Percentiles rank a stretch among this genome's conserved stretches.
Evolutionary conservation across 164 flowering plant species (phyloP).

Genomic region (grape (Vitis vinifera)): DNA sequence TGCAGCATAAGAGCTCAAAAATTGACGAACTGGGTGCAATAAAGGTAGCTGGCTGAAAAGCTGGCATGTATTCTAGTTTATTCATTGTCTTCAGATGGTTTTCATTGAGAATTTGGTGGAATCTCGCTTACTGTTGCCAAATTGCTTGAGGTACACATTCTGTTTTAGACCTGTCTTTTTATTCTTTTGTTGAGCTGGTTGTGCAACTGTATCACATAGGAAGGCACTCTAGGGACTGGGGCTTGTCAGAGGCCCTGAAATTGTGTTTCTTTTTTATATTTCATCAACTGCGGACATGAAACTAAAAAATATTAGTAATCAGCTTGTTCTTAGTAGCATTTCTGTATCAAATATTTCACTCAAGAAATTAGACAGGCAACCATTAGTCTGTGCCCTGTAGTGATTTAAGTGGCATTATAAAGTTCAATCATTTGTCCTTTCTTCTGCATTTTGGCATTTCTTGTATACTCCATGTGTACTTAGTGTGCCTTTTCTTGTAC

Average conservation of each 20-base stretch:
- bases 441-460: no score
- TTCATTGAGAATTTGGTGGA: slow-evolving; percentile 29
- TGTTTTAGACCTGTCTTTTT: neutral
- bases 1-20: slow-evolving; percentile 92
- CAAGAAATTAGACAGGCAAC: no score
- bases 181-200: neutral
- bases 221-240: neutral
- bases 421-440: no score
- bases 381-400: no score
- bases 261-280: neutral
- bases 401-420: no score
- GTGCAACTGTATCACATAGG: neutral
- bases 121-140: slow-evolving; percentile 15
- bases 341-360: neutral
- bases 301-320: neutral
- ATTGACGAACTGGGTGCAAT: slow-evolving; percentile 77
- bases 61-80: slow-evolving; percentile 21
- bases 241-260: neutral
- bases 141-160: slow-evolving; percentile 33
- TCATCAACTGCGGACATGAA: neutral
- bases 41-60: slow-evolving; percentile 75
- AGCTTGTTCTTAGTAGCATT: neutral
- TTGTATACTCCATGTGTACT: no score
- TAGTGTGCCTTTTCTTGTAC: no score
- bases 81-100: slow-evolving; percentile 12